Evolutionary conservation across 805 yeast genomes (phyloP), one percentile per base, ranked within the genome.

Genomic region (Pichia cephalocereana): DNA sequence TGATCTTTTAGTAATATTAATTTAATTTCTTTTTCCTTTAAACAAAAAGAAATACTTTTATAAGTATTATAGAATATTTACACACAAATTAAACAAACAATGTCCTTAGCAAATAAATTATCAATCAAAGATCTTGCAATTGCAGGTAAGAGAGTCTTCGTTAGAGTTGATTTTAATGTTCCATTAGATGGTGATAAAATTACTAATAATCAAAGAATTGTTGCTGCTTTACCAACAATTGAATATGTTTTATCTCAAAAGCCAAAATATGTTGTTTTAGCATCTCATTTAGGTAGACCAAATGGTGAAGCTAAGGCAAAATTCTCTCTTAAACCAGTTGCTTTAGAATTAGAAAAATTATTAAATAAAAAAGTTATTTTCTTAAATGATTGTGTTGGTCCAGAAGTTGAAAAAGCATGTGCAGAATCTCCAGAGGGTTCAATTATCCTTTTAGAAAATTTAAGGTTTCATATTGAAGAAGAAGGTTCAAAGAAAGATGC

Each of bases 121-220:
- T 83, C 96, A 51, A 96, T 93, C 70, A 80, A 84, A 67, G 99
- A 93, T 72, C 75, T 93, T 60, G 80, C 81, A 68, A 82, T 88
- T 69, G 69, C 83, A 62, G 90, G 79, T 70, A 90, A 93, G 80
- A 82, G 97, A 69, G 99, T 93, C 70, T 90, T 93, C 76, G 91
- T 93, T 79, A 86, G 99, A 76, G 99, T 95, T 55, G 97, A 91
- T 71, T 86, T 86, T 80, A 86, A 86, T 74, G 95, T 86, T 57
- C 95, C 95, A 68, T 82, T 93, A 62, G 98, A 93, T 67, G 98
- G 97, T 61, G 80, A 79, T 65, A 90, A 83, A 68, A 93, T 93
- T 78, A 95, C 99, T 76, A 93, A 95, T 82, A 95, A 93, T 79
- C 98, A 93, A 77, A 85, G 99, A 76, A 93, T 93, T 66, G 98